These are phyloP conservation scores for Aspergillus tanneri DNA, from an alignment of 2,329 filamentous ascomycete genomes.

Conservation along the genomic window DNA sequence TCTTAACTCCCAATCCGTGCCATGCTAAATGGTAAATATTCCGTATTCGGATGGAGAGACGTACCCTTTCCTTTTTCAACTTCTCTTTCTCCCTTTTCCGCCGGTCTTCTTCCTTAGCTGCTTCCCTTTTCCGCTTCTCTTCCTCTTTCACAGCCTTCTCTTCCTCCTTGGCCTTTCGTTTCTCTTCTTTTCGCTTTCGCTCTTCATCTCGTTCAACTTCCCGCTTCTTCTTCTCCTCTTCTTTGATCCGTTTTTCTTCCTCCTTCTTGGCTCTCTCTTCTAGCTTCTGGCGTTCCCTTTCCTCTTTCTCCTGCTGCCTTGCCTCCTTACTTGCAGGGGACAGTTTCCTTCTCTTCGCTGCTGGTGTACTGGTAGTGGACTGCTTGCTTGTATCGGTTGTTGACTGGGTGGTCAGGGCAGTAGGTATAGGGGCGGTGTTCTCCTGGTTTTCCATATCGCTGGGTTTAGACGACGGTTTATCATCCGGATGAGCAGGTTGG, in stretches of 20 bases:
- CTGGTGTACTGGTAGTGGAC: constrained; percentile 13
- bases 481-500: constrained; percentile 8
- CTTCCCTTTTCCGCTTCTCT: constrained; percentile 46
- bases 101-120: constrained; percentile 43
- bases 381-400: constrained; percentile 5
- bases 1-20: background rate
- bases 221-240: constrained; percentile 46
- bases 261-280: constrained; percentile 27
- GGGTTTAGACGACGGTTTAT: constrained; percentile 10
- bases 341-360: constrained; percentile 35
- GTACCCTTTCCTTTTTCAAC: constrained; percentile 46
- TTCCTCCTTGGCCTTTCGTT: constrained; percentile 44
- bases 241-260: constrained; percentile 36
- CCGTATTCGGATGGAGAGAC: constrained; percentile 30
- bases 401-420: background rate
- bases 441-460: constrained; percentile 22
- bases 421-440: constrained; percentile 15
- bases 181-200: constrained; percentile 36
- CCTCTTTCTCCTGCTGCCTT: constrained; percentile 25
- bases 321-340: constrained; percentile 30
- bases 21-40: too few species aligned
- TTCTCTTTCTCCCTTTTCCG: constrained; percentile 49
- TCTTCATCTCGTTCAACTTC: constrained; percentile 35
- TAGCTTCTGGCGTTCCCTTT: constrained; percentile 22
- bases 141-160: constrained; percentile 51